These are phyloP conservation scores for Stachybotrys chlorohalonatus DNA, from an alignment of 2,329 filamentous ascomycete species.

Conservation along the genomic window DNA sequence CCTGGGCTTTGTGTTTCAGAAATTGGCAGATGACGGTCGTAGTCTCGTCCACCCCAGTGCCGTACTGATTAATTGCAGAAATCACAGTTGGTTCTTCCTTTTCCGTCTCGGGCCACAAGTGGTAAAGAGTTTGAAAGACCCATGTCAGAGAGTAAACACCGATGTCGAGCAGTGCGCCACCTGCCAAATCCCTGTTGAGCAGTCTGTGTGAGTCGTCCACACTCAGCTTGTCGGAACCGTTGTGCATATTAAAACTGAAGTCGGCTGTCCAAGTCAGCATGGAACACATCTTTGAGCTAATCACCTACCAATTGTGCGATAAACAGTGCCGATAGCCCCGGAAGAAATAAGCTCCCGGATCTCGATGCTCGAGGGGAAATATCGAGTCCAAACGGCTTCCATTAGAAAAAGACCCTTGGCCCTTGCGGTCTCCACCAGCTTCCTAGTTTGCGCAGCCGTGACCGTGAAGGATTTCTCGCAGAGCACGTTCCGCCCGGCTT, in stretches of 20 bases:
- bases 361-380: constrained; percentile 71
- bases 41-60: constrained; percentile 66
- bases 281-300: background rate
- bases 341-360: constrained; percentile 52
- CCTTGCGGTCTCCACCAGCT: constrained; percentile 60
- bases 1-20: constrained; percentile 56
- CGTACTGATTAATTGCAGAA: constrained; percentile 62
- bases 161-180: constrained; percentile 71
- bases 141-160: constrained; percentile 83
- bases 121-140: constrained; percentile 81
- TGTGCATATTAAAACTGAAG: constrained; percentile 49
- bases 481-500: constrained; percentile 75
- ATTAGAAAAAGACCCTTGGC: constrained; percentile 66
- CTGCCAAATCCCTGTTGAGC: constrained; percentile 70
- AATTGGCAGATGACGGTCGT: constrained; percentile 69
- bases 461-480: constrained; percentile 88
- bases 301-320: constrained; percentile 35
- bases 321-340: constrained; percentile 48
- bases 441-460: constrained; percentile 64
- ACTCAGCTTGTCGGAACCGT: constrained; percentile 43
- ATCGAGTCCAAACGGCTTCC: constrained; percentile 84
- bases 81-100: constrained; percentile 60
- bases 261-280: constrained; percentile 29
- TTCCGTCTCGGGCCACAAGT: constrained; percentile 56
- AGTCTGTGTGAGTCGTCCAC: constrained; percentile 59